Evolutionary conservation across 2,329 filamentous ascomycete species (phyloP), one percentile per base, ranked within the genome.

Genomic region (Fusarium odoratissimum): DNA sequence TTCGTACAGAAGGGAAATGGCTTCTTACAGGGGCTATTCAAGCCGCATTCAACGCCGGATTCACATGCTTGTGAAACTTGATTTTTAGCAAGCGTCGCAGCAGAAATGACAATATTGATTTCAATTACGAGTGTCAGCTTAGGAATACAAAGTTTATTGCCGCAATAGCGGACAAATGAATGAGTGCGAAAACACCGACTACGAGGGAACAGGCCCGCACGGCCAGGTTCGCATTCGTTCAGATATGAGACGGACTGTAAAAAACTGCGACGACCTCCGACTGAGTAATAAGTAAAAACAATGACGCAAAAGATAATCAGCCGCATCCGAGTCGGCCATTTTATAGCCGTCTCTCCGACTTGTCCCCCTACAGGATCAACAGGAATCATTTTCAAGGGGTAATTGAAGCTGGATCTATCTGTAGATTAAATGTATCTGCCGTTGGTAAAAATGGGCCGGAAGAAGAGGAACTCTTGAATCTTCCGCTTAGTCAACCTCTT

Each of bases 361-460:
- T 57, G 38, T 0, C 17, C 16, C 21, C 17, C n/a, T 28, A 19
- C 37, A 40, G 28, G 9, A 54, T 7, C n/a, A 38, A 25, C 17
- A 14, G 35, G 10, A 14, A n/a, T 28, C 9, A 37, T 58, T 30
- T 25, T 17, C 25, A 25, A 52, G 35, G 35, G 17, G 57, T 52
- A 52, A 52, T 21, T 14, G 45, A 14, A 17, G 28, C 19, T 10
- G 21, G 10, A 16, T 8, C 33, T 17, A 14, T 57, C 33, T 38
- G 21, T 60, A 30, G 37, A 44, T 57, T 12, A 21, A 33, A 12
- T 30, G 40, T 8, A 60, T 37, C 41, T 40, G 35, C 60, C 41
- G 28, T 4, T 10, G 12, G 17, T 17, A 67, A 62, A 51, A 64
- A 33, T 60, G 64, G 64, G 25, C 46, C 64, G 63, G 64, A 68